phyloP scores from a whole-genome alignment of 1,139 yeast genomes.

The Kodamaea suecica region DNA sequence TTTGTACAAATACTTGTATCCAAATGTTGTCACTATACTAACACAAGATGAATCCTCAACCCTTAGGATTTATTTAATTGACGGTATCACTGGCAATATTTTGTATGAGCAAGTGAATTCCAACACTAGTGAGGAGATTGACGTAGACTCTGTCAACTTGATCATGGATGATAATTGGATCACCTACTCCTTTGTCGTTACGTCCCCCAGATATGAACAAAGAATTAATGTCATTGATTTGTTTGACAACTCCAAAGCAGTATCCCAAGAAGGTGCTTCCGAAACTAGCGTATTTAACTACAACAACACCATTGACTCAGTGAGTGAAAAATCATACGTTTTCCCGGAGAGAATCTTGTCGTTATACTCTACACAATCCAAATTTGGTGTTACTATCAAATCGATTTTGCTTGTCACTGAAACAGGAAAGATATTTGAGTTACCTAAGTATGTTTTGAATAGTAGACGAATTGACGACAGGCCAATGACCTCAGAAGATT shows the following conservation, averaged over 20 bases:
- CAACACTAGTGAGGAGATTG: constrained; percentile 36
- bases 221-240: constrained; percentile 73
- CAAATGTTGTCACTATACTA: constrained; percentile 59
- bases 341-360: constrained; percentile 54
- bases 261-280: constrained; percentile 6
- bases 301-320: constrained; percentile 25
- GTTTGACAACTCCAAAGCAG: constrained; percentile 52
- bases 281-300: constrained; percentile 32
- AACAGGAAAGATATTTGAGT: constrained; percentile 60
- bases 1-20: constrained; percentile 79
- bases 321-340: constrained; percentile 54
- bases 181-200: constrained; percentile 60
- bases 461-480: constrained; percentile 60
- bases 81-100: constrained; percentile 66
- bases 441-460: constrained; percentile 66
- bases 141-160: constrained; percentile 41
- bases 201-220: constrained; percentile 47
- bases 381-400: constrained; percentile 71
- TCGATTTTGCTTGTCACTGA: constrained; percentile 58
- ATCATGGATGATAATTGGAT: constrained; percentile 84
- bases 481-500: constrained; percentile 52
- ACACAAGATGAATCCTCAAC: constrained; percentile 33
- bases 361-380: constrained; percentile 60
- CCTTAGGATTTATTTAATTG: constrained; percentile 54
- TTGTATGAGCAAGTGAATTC: constrained; percentile 48